Percentiles rank a stretch among this genome's conserved stretches.
Evolutionary conservation across 441 rosid species (phyloP).

Genomic region (Hura crepitans): DNA sequence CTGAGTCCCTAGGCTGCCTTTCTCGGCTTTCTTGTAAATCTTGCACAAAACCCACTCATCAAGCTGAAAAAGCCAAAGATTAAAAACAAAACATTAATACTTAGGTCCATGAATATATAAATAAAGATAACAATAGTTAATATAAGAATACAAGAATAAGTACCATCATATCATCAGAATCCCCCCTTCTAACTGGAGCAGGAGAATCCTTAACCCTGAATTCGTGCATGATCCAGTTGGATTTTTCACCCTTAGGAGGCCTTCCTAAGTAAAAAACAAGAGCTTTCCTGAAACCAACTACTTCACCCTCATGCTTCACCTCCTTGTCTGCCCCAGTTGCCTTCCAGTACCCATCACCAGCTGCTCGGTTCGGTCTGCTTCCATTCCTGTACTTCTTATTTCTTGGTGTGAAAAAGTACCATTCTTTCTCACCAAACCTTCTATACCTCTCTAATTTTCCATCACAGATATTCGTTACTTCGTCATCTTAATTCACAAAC

Average conservation of each 20-base stretch:
- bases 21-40: slow-evolving; percentile 24
- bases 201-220: slow-evolving; percentile 22
- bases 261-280: slow-evolving; percentile 34
- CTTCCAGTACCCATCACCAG: slow-evolving; percentile 39
- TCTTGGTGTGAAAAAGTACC: slow-evolving; percentile 44
- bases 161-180: slow-evolving; percentile 31
- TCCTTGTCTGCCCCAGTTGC: slow-evolving; percentile 33
- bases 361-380: slow-evolving; percentile 30
- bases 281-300: slow-evolving; percentile 26
- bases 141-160: neutral
- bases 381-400: slow-evolving; percentile 37
- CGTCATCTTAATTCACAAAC: no score
- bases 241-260: slow-evolving; percentile 27
- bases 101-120: neutral
- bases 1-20: neutral
- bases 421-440: slow-evolving; percentile 24
- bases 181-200: neutral
- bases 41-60: slow-evolving; percentile 35
- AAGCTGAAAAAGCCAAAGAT: slow-evolving; percentile 22
- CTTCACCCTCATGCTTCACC: neutral
- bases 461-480: no score
- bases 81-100: no score
- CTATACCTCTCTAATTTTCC: slow-evolving; percentile 7
- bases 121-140: no score
- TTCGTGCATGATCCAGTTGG: slow-evolving; percentile 44